These are phyloP conservation scores for Cardamine resedifolia DNA, from an alignment of 345 rosid species.

Conservation along the genomic window DNA sequence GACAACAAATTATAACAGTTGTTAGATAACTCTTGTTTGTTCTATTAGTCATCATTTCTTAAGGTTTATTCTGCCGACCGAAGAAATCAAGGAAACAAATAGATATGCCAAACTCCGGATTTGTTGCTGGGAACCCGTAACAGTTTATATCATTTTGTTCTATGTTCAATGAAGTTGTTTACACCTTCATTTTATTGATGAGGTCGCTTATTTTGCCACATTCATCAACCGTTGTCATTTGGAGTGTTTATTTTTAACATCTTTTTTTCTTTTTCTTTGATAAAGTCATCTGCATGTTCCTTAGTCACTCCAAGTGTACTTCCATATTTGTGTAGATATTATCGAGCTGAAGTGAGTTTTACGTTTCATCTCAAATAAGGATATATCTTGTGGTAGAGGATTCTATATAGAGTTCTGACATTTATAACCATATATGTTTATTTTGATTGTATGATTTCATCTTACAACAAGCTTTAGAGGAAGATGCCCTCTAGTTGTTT, in stretches of 20 bases:
- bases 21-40: neutral
- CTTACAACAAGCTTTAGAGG: neutral
- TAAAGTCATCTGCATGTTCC: conserved; percentile 15
- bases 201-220: conserved; percentile 25
- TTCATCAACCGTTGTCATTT: neutral
- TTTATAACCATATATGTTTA: neutral
- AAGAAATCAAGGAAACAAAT: conserved; percentile 19
- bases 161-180: neutral
- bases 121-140: conserved; percentile 13
- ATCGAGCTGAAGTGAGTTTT: conserved; percentile 7
- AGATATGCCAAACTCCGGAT: neutral
- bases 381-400: neutral
- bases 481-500: neutral
- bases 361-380: neutral
- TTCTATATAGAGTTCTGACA: neutral
- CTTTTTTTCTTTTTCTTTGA: no score
- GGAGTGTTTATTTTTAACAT: no score
- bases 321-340: neutral
- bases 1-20: neutral
- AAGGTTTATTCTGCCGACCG: conserved; percentile 23
- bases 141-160: conserved; percentile 14
- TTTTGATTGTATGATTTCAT: neutral
- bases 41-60: neutral
- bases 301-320: conserved; percentile 16
- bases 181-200: neutral